phyloP scores from a whole-genome alignment of 225 moss, liverwort and hornwort species.

The Physcomitrium patens region DNA sequence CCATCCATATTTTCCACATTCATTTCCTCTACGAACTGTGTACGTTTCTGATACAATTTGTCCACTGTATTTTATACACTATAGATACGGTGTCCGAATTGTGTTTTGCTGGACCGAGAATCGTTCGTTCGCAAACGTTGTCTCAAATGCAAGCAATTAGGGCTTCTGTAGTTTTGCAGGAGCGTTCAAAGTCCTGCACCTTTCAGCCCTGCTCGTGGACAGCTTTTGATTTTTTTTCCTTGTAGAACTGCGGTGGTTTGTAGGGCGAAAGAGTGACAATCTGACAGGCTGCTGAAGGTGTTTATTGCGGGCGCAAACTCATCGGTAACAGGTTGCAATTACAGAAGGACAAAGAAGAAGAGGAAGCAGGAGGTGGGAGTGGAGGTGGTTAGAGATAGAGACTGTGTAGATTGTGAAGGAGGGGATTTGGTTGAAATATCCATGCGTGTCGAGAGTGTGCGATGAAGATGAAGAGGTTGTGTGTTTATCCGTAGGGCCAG shows the following conservation, averaged over 20 bases:
- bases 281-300: background rate
- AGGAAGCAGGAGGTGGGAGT: too few relatives aligned
- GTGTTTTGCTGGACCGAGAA: background rate
- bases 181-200: background rate
- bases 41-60: too few relatives aligned
- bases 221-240: background rate
- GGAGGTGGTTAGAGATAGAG: background rate
- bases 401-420: background rate
- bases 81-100: too few relatives aligned
- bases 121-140: background rate
- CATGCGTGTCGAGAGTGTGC: background rate
- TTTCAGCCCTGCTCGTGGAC: background rate
- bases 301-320: background rate
- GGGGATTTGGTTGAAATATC: background rate
- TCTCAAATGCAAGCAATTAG: slow-evolving; percentile 1
- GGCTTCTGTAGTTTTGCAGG: background rate
- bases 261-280: background rate
- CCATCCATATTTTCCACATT: too few relatives aligned
- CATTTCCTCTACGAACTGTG: too few relatives aligned
- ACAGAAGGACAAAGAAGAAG: background rate
- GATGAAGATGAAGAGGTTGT: slow-evolving; percentile 21
- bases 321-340: slow-evolving; percentile 16
- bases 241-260: background rate
- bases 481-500: background rate
- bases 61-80: too few relatives aligned